A percentile compares a stretch with the other conserved stretches of the same genome.
Evolutionary conservation across 768 basidiomycete genomes (phyloP).

Genomic region (Cystobasidium ongulense): DNA sequence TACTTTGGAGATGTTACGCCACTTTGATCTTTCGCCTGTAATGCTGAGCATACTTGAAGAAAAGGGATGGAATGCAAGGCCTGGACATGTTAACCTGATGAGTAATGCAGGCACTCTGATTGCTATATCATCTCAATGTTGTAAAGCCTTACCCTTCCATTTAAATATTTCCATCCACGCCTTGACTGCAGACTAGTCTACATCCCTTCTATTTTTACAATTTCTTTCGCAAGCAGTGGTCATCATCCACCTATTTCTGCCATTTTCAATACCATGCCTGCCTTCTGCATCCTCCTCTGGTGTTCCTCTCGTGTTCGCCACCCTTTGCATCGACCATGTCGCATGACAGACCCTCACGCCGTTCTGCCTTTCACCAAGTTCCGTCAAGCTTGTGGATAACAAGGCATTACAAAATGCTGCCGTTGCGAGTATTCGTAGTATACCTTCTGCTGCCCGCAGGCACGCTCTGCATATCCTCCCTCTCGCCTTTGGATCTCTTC

Average conservation of each 20-base stretch:
- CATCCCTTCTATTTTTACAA: background rate
- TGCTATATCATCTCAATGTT: too few species aligned
- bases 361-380: background rate
- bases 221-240: too few species aligned
- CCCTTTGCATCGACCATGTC: background rate
- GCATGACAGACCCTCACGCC: too few species aligned
- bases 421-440: background rate
- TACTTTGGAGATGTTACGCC: too few species aligned
- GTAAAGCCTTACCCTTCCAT: too few species aligned
- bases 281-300: background rate
- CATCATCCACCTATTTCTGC: too few species aligned
- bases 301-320: background rate
- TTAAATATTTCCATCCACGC: background rate
- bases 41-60: background rate
- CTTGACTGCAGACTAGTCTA: background rate
- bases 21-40: too few species aligned
- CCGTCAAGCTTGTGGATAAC: background rate
- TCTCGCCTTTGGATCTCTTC: constrained; percentile 40
- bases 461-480: constrained; percentile 34
- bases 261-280: background rate
- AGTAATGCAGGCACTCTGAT: too few species aligned
- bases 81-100: background rate
- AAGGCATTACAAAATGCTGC: background rate
- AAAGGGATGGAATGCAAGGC: background rate
- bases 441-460: background rate